Conservation (phyloP, 2,329 filamentous ascomycete genomes). For the Colletotrichum paranaense region DNA sequence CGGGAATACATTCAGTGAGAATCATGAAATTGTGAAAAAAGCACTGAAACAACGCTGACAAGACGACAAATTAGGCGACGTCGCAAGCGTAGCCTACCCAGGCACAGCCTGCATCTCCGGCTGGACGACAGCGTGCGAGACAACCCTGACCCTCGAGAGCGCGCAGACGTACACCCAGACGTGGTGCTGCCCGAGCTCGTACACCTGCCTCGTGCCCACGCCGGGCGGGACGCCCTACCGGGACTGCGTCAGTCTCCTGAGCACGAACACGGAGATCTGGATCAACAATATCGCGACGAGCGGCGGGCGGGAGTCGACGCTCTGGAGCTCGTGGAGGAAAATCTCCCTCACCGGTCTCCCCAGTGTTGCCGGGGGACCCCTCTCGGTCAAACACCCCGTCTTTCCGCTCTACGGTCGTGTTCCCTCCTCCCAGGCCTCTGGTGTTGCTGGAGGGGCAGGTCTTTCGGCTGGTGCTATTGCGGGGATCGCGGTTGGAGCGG, state of each 20-base stretch:
- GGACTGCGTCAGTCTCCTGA: slow-evolving; percentile 11
- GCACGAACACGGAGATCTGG: slow-evolving; percentile 16
- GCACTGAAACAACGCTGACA: no score
- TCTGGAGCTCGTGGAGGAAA: slow-evolving; percentile 3
- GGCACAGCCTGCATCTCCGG: slow-evolving; percentile 26
- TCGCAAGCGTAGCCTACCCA: slow-evolving; percentile 9
- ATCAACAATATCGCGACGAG: slow-evolving; percentile 8
- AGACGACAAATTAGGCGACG: background rate
- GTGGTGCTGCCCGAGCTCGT: slow-evolving; percentile 16
- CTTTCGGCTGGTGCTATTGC: slow-evolving; percentile 7
- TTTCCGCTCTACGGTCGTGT: slow-evolving; percentile 8
- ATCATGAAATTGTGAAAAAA: no score
- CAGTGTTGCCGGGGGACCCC: background rate
- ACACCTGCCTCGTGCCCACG: background rate
- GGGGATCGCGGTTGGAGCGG: background rate
- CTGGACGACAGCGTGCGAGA: slow-evolving; percentile 20
- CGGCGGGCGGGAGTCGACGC: background rate
- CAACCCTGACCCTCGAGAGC: background rate
- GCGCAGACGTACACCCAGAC: slow-evolving; percentile 1
- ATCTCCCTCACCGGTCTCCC: background rate
- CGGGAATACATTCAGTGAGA: background rate
- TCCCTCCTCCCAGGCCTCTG: no score
- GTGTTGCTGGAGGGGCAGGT: background rate
- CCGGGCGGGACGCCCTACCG: background rate
- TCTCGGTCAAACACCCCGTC: slow-evolving; percentile 5